Base-by-base conservation (phyloP, 805 yeast genomes). In the Kurtzmaniella fragi region DNA sequence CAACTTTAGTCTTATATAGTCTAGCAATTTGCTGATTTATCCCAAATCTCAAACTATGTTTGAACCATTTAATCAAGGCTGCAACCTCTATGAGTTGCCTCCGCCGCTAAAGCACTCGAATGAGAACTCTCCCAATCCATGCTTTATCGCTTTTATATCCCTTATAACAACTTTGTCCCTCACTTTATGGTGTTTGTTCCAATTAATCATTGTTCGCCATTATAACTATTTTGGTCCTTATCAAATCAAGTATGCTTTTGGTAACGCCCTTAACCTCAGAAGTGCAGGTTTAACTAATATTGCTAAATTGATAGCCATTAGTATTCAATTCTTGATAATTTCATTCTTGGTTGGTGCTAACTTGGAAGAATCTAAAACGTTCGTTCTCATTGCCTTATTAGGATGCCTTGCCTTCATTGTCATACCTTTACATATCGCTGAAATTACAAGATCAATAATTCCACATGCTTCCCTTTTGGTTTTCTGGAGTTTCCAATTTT, bases 401-500 rank as follows among this genome's bases (percentile, higher is more conserved):
- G 7, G 15, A 5, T 30, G 12, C 10, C 16, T 27, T 15, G 11
- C 26, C 10, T 27, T 34, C 3, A 20, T 17, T 9, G 31, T 17
- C 7, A n/a, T 34, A 4, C 37, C 37, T 14, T 49, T 77, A 10
- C 74, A 73, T 31, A 39, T 59, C 7, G 41, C 72, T 13, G 82
- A 78, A 44, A 59, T 65, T 7, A 59, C 68, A 33, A 59, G 66
- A 34, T 56, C 62, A 1, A 48, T 64, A 0, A 52, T 63, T 2
- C 70, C 71, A 11, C 51, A 56, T 23, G 71, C 67, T 2, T 56
- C 71, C 0, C 44, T 70, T 17, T 48, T 71, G 8, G 43, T 67
- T 14, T 73, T 56, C 45, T 74, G 78, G 78, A 16, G 16, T 10
- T 11, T 26, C 8, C 16, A 28, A 13, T 12, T 27, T 7, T 8